Conservation (phyloP, 2,329 filamentous ascomycete genomes). For the Emmonsiellopsis sp. region DNA sequence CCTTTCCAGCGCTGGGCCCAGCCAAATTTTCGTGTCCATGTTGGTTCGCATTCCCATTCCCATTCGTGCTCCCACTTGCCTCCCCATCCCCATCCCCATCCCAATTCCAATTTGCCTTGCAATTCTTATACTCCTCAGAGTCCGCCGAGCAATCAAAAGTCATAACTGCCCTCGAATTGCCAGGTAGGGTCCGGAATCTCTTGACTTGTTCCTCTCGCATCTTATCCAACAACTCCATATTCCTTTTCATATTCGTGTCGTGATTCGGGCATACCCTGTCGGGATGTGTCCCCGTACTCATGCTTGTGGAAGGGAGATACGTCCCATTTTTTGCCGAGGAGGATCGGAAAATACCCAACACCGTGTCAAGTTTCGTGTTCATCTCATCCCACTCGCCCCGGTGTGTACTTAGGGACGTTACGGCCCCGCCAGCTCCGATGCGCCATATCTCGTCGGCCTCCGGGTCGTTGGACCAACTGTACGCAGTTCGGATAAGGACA, state of each 20-base stretch:
- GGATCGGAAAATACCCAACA: slow-evolving; percentile 32
- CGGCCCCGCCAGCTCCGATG: slow-evolving; percentile 80
- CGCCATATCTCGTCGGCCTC: slow-evolving; percentile 50
- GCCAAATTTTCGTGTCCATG: too few relatives aligned
- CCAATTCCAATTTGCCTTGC: neutral
- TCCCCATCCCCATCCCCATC: neutral
- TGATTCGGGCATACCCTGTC: too few relatives aligned
- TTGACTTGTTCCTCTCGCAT: too few relatives aligned
- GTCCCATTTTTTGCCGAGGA: neutral
- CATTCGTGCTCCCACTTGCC: neutral
- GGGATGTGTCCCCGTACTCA: too few relatives aligned
- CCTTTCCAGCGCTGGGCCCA: too few relatives aligned
- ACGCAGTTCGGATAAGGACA: slow-evolving; percentile 77
- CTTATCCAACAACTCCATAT: too few relatives aligned
- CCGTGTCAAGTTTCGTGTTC: slow-evolving; percentile 57
- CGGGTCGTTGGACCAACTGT: slow-evolving; percentile 31
- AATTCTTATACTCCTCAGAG: too few relatives aligned
- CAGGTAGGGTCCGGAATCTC: too few relatives aligned
- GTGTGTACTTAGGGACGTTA: slow-evolving; percentile 76
- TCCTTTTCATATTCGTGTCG: too few relatives aligned
- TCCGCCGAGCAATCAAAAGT: too few relatives aligned
- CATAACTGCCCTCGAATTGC: too few relatives aligned
- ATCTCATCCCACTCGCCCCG: slow-evolving; percentile 85
- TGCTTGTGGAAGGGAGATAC: neutral
- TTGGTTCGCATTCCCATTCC: too few relatives aligned